Base-by-base conservation (phyloP, 192 early-diverging fungal species). In the Coemansia sp. region DNA sequence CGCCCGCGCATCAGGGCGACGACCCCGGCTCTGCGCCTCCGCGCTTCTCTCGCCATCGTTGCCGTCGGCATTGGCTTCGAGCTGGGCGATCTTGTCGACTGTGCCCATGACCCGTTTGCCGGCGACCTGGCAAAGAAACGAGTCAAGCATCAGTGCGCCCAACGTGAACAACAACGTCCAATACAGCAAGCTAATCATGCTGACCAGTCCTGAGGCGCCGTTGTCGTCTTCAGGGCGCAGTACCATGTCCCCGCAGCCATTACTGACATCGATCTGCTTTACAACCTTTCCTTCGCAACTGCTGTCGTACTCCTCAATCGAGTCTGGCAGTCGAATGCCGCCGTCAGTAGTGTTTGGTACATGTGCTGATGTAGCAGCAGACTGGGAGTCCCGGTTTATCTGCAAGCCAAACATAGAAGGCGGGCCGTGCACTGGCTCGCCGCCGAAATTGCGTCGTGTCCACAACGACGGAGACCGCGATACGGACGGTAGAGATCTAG, bases 81-180 rank as follows among this genome's bases (percentile, higher is more conserved):
- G 40, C 55, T 76, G 74, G 15, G 72, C 62, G 18, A 85, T 85
- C 53, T 71, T 64, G 60, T 82, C 79, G 3, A 85, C 79, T 3
- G 79, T 68, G 31, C 80, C 80, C 73, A 85, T 74, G n/a, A 85
- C 84, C 18, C 76, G 79, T 58, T 85, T 80, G 3, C 84, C 84
- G 11, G 84, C 84, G 1, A 79, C 66, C 29, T 82, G 79, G 64
- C 84, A 85, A 36, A 85, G 58, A 46, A 82, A 85, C 22, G 84
- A 85, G 70, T 85, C 84, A 8, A 85, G 84, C 76, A 85, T 78
- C 18, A 81, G 71, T 8, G 74, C 84, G 1, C 84, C 84, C 7
- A 85, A 68, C 5, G 84, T 81, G 24, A 85, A 85, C 43, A 85
- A 61, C 61, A 85, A 34, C 9, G 80, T 85, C 84, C 84, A 85